Evolutionary conservation across 1,284 basidiomycete species (phyloP), one percentile per base, ranked within the genome.

Genomic region (Trichosporon coremiiforme): DNA sequence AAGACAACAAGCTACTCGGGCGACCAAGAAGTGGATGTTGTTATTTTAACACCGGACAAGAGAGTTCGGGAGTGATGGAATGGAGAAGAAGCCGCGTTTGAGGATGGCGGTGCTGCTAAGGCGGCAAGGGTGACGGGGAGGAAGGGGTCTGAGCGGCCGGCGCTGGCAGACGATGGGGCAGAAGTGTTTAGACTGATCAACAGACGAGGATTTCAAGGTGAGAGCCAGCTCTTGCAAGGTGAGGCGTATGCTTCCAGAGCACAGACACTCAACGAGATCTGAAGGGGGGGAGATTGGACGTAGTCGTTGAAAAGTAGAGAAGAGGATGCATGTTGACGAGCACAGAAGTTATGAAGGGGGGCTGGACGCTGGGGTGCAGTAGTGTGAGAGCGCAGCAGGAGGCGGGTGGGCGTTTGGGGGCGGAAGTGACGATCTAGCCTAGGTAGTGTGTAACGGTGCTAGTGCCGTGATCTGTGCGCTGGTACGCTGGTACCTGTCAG

Each of bases 131-230:
- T 20, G 50, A 53, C 29, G 55, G 57, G 57, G 57, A 22, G 57
- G 53, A 35, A 35, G 29, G 57, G 57, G 57, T 62, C 57, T 62
- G 57, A 64, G 71, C 67, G 17, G 22, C 50, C 33, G 20, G 31
- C 33, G 55, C 31, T 13, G 45, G 29, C 47, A 67, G 12, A 31
- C 9, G 15, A 29, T 29, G 1, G 41, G 35, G 36, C 29, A 64
- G 12, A 64, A 67, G 29, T 17, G 10, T 13, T 60, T n/a, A 35
- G 57, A 62, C 57, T 62, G 57, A 62, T 62, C 57, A 62, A 62
- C 57, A 62, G 57, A 62, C 57, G 57, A 15, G 12, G 31, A 29
- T 6, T 25, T 25, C 8, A 25, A 12, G 57, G 29, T 35, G 57
- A 62, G 57, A 33, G 29, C 57, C 57, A 62, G 57, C 57, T 62